Evolutionary conservation across 176 grass and related monocot species (phyloP).

Genomic region (Musa acuminata): DNA sequence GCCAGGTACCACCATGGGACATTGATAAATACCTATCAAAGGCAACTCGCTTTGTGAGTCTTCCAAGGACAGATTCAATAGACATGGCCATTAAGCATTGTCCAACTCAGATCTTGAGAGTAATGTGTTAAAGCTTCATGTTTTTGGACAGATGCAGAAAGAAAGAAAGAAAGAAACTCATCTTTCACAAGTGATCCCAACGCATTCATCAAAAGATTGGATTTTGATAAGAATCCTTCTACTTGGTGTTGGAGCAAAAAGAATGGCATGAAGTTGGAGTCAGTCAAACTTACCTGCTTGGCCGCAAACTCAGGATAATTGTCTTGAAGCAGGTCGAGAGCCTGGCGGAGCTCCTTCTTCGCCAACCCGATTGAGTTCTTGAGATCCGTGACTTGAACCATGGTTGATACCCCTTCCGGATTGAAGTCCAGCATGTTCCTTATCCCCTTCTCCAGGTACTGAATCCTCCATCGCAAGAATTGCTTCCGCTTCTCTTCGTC

Average conservation of each 20-base stretch:
- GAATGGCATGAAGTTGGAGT: not conserved
- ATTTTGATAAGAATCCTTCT: not conserved
- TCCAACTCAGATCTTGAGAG: not conserved
- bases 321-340: conserved; percentile 75
- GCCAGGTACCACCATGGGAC: conserved; percentile 98
- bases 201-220: not conserved
- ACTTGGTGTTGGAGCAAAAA: not conserved
- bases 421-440: conserved; percentile 63
- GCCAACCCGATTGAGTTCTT: conserved; percentile 89
- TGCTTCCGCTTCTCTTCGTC: conserved; percentile 76
- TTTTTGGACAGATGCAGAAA: not conserved
- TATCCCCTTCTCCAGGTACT: conserved; percentile 82
- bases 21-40: conserved; percentile 85
- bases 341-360: conserved; percentile 82
- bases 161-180: not conserved
- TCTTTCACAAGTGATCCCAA: not conserved
- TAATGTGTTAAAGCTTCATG: not conserved
- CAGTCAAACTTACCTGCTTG: conserved; percentile 50
- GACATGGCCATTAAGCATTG: too few species aligned
- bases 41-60: not conserved
- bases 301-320: conserved; percentile 96
- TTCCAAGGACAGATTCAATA: not conserved
- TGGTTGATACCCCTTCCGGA: conserved; percentile 60
- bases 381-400: conserved; percentile 95
- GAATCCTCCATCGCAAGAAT: conserved; percentile 94